Percentiles rank a stretch among this genome's conserved stretches.
phyloP scores from a whole-genome alignment of 108 stramenopile species.

The Poteriospumella lacustris region DNA sequence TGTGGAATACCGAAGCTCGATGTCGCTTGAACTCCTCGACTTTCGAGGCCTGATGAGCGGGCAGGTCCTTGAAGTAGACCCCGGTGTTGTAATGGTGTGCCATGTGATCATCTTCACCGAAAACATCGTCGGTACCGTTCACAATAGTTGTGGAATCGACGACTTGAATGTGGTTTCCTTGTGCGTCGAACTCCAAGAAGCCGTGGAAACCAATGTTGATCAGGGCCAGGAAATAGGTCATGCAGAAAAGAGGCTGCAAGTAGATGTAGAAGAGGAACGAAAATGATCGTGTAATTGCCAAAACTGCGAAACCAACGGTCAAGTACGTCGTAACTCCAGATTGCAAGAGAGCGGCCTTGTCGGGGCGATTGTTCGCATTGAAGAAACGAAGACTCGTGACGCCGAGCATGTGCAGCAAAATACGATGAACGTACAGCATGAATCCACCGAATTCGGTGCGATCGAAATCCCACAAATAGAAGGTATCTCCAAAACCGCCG shows the following conservation, averaged over 20 bases:
- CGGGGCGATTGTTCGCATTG: background rate
- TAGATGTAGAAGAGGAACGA: constrained; percentile 32
- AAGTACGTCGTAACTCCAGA: background rate
- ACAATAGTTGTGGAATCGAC: constrained; percentile 16
- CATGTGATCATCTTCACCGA: constrained; percentile 35
- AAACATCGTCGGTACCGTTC: constrained; percentile 24
- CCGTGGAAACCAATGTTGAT: constrained; percentile 31
- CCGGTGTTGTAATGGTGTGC: constrained; percentile 29
- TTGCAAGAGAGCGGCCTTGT: background rate
- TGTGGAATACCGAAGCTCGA: constrained; percentile 9
- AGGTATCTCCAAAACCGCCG: constrained; percentile 30
- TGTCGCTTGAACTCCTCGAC: background rate
- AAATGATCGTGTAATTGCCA: constrained; percentile 12
- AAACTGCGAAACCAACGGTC: background rate
- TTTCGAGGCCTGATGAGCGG: constrained; percentile 21
- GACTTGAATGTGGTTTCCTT: background rate
- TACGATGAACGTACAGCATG: constrained; percentile 19
- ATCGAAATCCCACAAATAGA: constrained; percentile 29
- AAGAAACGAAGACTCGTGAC: background rate
- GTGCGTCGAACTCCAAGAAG: constrained; percentile 27
- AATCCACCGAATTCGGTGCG: background rate
- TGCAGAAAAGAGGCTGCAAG: constrained; percentile 28
- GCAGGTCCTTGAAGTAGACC: constrained; percentile 22
- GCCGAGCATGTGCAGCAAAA: constrained; percentile 24
- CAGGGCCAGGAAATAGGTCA: constrained; percentile 32